Evolutionary conservation across 306 rosid species (phyloP).

Genomic region (Heteromeles arbutifolia): DNA sequence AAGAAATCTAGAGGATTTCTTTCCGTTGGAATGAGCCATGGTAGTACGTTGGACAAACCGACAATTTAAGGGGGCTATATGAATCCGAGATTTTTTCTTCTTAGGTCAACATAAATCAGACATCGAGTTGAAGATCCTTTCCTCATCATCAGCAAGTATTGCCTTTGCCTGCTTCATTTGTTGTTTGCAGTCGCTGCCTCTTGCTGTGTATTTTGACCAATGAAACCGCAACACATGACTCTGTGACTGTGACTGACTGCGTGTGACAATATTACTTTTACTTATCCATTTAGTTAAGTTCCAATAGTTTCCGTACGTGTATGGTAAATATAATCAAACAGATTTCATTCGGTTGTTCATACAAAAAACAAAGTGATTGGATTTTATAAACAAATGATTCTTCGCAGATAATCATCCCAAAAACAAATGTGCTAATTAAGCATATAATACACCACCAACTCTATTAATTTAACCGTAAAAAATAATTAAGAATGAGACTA

Average conservation of each 20-base stretch:
- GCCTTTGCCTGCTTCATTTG: not conserved
- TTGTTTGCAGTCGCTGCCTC: not conserved
- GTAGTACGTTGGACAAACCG: not conserved
- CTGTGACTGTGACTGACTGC: not conserved
- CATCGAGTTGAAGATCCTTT: not conserved
- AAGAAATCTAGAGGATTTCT: too few species aligned
- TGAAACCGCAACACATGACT: not conserved
- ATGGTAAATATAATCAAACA: not conserved
- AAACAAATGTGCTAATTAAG: not conserved
- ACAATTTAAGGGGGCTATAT: not conserved
- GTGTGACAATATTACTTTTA: not conserved
- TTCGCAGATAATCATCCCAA: not conserved
- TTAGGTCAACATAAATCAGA: not conserved
- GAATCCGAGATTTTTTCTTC: not conserved
- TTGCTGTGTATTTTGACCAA: not conserved
- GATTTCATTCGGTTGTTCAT: not conserved
- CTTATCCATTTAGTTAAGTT: not conserved
- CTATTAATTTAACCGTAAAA: too few species aligned
- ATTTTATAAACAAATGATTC: not conserved
- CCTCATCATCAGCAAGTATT: not conserved
- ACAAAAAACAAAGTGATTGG: not conserved
- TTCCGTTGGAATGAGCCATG: too few species aligned
- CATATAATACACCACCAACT: not conserved
- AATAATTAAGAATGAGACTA: too few species aligned
- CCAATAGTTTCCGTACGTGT: not conserved